Percentiles rank a stretch among this genome's conserved stretches.
Evolutionary conservation across 805 yeast species (phyloP).

Genomic region (Hanseniaspora guilliermondii): DNA sequence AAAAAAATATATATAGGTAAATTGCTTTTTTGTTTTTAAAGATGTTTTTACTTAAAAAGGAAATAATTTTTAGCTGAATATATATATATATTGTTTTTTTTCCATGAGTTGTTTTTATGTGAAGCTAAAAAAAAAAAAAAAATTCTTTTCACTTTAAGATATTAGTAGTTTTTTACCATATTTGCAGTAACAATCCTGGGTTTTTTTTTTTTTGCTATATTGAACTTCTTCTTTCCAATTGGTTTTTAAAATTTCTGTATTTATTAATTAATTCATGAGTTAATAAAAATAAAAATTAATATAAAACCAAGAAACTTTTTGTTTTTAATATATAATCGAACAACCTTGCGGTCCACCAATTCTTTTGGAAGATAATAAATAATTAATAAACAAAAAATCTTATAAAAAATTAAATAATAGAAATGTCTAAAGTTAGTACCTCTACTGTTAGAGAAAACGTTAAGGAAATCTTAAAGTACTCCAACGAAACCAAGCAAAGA

Average conservation of each 20-base stretch:
- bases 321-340: slow-evolving; percentile 29
- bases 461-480: slow-evolving; percentile 76
- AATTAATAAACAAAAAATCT: slow-evolving; percentile 3
- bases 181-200: no score
- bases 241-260: neutral
- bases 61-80: neutral
- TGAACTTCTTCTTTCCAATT: no score
- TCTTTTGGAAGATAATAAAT: slow-evolving; percentile 63
- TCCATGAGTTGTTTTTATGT: neutral
- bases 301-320: slow-evolving; percentile 13
- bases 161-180: no score
- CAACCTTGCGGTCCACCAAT: slow-evolving; percentile 41
- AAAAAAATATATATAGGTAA: no score
- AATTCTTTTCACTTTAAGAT: neutral
- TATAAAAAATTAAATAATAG: slow-evolving; percentile 21
- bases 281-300: neutral
- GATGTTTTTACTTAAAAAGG: neutral
- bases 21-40: neutral
- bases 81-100: neutral
- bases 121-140: neutral
- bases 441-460: slow-evolving; percentile 95
- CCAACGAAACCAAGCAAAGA: slow-evolving; percentile 97
- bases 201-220: no score
- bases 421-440: slow-evolving; percentile 80
- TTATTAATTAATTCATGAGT: no score